Conservation (phyloP, 306 rosid species). For the Dalbergia cochinchinensis region DNA sequence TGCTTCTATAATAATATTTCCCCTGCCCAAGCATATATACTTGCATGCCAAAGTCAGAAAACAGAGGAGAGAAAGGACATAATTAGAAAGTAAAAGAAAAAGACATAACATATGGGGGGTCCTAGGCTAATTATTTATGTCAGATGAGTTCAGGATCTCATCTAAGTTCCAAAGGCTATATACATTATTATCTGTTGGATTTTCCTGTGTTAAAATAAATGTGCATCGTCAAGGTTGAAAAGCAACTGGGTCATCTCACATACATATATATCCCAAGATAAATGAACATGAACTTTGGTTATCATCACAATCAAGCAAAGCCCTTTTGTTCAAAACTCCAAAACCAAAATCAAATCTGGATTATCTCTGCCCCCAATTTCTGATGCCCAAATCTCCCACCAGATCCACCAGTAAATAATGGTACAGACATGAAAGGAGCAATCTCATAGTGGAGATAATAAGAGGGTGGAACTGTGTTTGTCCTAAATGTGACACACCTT, state of each 20-base stretch:
- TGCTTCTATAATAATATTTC: too few species aligned
- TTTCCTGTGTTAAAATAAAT: background rate
- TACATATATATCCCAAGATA: background rate
- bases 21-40: background rate
- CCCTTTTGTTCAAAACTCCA: constrained; percentile 48
- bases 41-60: background rate
- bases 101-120: background rate
- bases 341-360: constrained; percentile 53
- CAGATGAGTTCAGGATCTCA: background rate
- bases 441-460: constrained; percentile 41
- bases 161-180: constrained; percentile 14
- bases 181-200: constrained; percentile 1
- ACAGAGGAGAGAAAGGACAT: background rate
- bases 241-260: too few species aligned
- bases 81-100: background rate
- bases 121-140: constrained; percentile 14
- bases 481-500: constrained; percentile 47
- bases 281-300: constrained; percentile 27
- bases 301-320: constrained; percentile 23
- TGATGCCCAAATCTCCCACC: constrained; percentile 44
- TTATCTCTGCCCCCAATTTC: constrained; percentile 49
- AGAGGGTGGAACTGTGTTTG: constrained; percentile 48
- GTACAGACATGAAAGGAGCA: constrained; percentile 38
- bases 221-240: too few species aligned
- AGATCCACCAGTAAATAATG: constrained; percentile 57